Base-by-base conservation (phyloP, 176 grass and related monocot species). In the Urochloa ruziziensis region DNA sequence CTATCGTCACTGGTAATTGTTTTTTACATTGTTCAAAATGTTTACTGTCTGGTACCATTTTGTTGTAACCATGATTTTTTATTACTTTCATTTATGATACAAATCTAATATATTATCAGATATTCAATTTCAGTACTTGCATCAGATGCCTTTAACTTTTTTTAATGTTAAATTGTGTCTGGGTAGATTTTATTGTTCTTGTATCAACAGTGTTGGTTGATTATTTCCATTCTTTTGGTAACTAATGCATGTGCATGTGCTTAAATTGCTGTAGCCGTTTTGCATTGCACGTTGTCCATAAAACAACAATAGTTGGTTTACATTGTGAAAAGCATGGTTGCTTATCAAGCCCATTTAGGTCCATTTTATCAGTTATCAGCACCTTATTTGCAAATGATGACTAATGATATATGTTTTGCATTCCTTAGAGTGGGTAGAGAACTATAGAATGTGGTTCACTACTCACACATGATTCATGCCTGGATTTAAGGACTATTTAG, bases 1-100 rank as follows among this genome's bases (percentile, higher is more conserved):
- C 62, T 89, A 54, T 89, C 87, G 80, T 81, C 88, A 48, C 71
- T 90, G 88, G 83, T 90, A 90, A 90, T 86, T 71, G 57, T 49
- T 52, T 49, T 52, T 66, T 67, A 75, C 59, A 70, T 75, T 69
- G 12, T 62, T 81, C 35, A 51, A 61, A 60, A 62, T 62, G 30
- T 40, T 80, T 85, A 62, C 70, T 89, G 40, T 81, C 23, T 65
- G 6, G 3, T 48, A 47, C 21, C 28, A 47, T 65, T 48, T 54
- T 74, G 2, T 35, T 53, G 3, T 65, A 78, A 47, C 39, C 24
- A 58, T 18, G 33, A 40, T 36, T 59, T 43, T 24, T n/a, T 77
- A 5, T 63, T 71, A 36, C 29, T 0, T 56, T 76, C 23, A 66
- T 39, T 34, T 66, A 46, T 34, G 49, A 48, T 46, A 44, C 28